These are phyloP conservation scores for Corinectria fuckeliana DNA, from an alignment of 2,329 filamentous ascomycete genomes.

Conservation along the genomic window DNA sequence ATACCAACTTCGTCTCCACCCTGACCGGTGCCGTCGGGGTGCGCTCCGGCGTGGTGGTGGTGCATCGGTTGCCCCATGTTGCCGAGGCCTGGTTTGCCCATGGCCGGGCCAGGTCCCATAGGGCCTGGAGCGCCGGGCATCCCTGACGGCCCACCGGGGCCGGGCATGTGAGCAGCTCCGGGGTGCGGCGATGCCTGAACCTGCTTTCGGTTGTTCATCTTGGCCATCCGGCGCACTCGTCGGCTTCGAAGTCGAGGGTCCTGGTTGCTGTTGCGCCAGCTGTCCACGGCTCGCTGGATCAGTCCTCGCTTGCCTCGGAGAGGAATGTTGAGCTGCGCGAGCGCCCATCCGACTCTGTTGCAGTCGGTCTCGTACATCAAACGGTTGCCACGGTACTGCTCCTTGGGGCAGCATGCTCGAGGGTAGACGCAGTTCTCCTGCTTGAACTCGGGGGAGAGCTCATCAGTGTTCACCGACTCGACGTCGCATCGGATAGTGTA, in stretches of 20 bases:
- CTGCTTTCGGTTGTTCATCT: constrained; percentile 87
- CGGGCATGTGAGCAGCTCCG: constrained; percentile 67
- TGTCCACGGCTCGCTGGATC: constrained; percentile 96
- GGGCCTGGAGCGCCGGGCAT: constrained; percentile 67
- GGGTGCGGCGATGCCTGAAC: constrained; percentile 66
- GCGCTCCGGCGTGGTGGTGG: constrained; percentile 62
- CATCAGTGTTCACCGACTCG: constrained; percentile 92
- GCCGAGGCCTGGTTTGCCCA: constrained; percentile 71
- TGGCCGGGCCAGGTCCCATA: constrained; percentile 65
- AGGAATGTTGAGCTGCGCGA: constrained; percentile 90
- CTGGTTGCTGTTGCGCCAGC: constrained; percentile 99
- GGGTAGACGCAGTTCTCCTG: constrained; percentile 98
- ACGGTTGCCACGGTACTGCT: constrained; percentile 95
- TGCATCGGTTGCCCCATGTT: constrained; percentile 73
- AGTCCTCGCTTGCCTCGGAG: constrained; percentile 92
- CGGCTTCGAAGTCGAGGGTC: constrained; percentile 90
- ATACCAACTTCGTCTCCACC: constrained; percentile 93
- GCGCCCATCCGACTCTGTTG: constrained; percentile 99
- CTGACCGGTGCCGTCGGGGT: constrained; percentile 62
- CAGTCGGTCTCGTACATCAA: constrained; percentile 98
- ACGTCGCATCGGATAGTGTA: constrained; percentile 99
- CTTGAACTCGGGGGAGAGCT: constrained; percentile 87
- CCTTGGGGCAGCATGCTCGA: constrained; percentile 90
- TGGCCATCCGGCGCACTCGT: constrained; percentile 92
- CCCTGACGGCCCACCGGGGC: constrained; percentile 68